Evolutionary conservation across 2,329 filamentous ascomycete genomes (phyloP).

Genomic region (Alternaria gansuensis): DNA sequence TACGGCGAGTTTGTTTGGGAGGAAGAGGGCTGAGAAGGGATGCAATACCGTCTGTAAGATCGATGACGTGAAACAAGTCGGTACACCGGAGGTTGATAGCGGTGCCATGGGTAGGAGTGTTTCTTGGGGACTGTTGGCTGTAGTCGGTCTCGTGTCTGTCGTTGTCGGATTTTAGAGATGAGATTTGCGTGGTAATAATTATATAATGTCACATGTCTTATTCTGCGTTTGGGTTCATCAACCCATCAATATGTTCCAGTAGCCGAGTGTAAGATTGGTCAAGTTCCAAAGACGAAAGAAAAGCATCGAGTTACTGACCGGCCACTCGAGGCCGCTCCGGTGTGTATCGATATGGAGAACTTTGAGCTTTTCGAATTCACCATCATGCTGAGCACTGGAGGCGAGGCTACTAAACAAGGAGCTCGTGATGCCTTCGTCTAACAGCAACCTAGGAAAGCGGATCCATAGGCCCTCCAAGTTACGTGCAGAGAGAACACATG

Average conservation of each 20-base stretch:
- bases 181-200: background rate
- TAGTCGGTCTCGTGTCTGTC: constrained; percentile 35
- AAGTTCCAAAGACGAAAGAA: background rate
- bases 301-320: background rate
- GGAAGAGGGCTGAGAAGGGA: constrained; percentile 37
- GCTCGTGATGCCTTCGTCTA: background rate
- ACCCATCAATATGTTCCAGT: fast-evolving
- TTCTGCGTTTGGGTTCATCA: background rate
- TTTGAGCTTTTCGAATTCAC: background rate
- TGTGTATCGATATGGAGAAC: background rate
- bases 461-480: background rate
- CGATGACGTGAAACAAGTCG: constrained; percentile 47
- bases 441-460: background rate
- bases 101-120: constrained; percentile 32
- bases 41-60: constrained; percentile 52
- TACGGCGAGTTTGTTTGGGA: constrained; percentile 22
- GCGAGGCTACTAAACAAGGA: background rate
- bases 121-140: constrained; percentile 39
- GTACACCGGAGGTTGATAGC: constrained; percentile 47
- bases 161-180: constrained; percentile 27
- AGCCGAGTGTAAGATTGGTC: background rate
- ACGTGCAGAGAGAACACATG: background rate
- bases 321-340: background rate
- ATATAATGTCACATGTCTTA: background rate
- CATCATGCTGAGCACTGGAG: background rate